Base-by-base conservation (phyloP, 306 rosid genomes). In the Citrullus colocynthis region DNA sequence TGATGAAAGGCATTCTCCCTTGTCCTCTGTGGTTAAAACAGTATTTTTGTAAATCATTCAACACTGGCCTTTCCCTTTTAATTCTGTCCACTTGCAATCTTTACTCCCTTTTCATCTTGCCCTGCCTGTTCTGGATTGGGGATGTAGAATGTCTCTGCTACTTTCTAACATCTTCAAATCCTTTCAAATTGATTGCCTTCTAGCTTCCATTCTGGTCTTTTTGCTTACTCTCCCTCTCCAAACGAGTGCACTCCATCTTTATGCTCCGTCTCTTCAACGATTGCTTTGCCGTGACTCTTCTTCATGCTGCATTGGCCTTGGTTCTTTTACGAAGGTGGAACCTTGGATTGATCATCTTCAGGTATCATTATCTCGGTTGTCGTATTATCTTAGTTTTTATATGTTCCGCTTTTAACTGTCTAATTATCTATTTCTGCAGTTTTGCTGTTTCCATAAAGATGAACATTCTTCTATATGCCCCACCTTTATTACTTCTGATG, bases 401-500 rank as follows among this genome's bases (percentile, higher is more conserved):
- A n/a, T 16, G 28, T 70, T 63, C 41, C 73, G 54, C 71, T 81
- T 37, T 78, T 86, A 76, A 20, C 72, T 61, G 74, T 78, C 57
- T 85, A 5, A 1, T 81, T 84, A 78, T 63, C 76, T 52, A 73
- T 80, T 81, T 81, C 45, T 81, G 56, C 79, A 92, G 99, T 79
- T 88, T 81, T 56, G 97, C 99, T 72, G 99, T 95, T 86, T 92
- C 97, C 13, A 80, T 95, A 62, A 95, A 95, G 96, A 95, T 95
- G 99, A 95, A 95, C 81, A 96, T 90, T 70, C 97, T 95, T 74
- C 96, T 95, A 44, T 95, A 89, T 81, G 99, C 93, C 75, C 97
- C 99, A 36, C 89, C 96, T 41, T 83, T 95, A 49, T 83, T 95
- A 78, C 89, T 92, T 20, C 96, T 95, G 59, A 92, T 95, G 97